Evolutionary conservation across 371 early-diverging fungal species (phyloP), one percentile per base, ranked within the genome.

Genomic region (Mortierella sp.): DNA sequence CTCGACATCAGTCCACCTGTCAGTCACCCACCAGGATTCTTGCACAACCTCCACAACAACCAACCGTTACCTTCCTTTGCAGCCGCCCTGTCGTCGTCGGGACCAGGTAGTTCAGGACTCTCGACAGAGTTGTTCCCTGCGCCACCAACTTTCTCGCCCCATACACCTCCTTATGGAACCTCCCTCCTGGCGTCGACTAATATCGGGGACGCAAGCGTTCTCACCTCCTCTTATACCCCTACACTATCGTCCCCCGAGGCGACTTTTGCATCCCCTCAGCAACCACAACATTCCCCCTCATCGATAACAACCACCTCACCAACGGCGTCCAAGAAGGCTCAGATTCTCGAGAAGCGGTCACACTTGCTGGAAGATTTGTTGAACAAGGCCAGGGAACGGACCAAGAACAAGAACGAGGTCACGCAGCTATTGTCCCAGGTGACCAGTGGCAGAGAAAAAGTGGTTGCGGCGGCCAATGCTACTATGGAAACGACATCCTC

Each of bases 201-300:
- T 46, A 46, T 70, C 0, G 79, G 75, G 7, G 68, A 75, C 24
- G 78, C 76, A 38, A 75, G 72, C 76, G 73, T 85, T 54, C 75
- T 85, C 43, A 85, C 86, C 3, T 85, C 86, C 1, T 85, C 86
- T 24, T 85, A 76, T 74, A 79, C 79, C 10, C 86, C 86, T 24
- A 73, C 80, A 24, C 4, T 58, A 1, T 78, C 84, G 2, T 74
- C 86, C 3, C 79, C 82, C 0, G 80, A 78, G 27, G 68, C 75
- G 6, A 24, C 76, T 7, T 35, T 49, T 27, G 35, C 65, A 16
- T 75, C 82, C 24, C 44, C 77, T 35, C 63, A 70, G 38, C 12
- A 35, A 21, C 2, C 65, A 35, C 60, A 60, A 14, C 60, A 60
- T 6, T 29, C 60, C 14, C 65, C 65, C 1, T 35, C 41, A 4